Base-by-base conservation (phyloP, 768 basidiomycete species). In the Xerocomus potaroensis region DNA sequence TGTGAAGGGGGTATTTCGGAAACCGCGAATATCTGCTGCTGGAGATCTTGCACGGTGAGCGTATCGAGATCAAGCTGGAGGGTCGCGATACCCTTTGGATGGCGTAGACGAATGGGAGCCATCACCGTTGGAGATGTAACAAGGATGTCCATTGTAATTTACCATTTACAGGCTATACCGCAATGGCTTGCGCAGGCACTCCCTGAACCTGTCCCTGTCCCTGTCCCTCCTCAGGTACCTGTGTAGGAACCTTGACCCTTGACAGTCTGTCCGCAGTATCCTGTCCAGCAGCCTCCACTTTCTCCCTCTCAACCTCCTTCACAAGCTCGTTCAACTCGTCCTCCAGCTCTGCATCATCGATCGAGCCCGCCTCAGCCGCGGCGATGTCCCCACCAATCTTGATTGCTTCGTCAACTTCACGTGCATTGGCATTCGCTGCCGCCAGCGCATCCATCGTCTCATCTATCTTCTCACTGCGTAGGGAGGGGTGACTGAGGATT, bases 361-460 rank as follows among this genome's bases (percentile, higher is more conserved):
- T 76, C 8, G 75, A 67, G 7, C 72, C 70, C 1, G 59, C 58
- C 9, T 72, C 72, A 0, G 58, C 75, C 10, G 81, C 58, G 1
- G 81, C 82, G 18, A 81, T 67, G 50, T 87, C 79, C 3, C 77
- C 82, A 18, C 85, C 87, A 31, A 81, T 64, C 48, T 75, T 73
- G 38, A 97, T 80, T 3, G 83, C 80, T 24, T 87, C 79, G 54
- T 95, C 87, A 14, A 96, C 72, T 56, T 96, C 93, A 31, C 73
- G 74, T 34, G 91, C 89, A 58, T 92, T 83, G 1, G 83, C 79
- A 52, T 89, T 84, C 2, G 86, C 87, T 50, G 87, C 85, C 0
- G 88, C 84, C 55, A 98, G 74, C 8, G 83, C 85, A 21, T 93
- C 89, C 79, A 95, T 84, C 3, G 92, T 95, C 55, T 80, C 76